Evolutionary conservation across 1,284 basidiomycete species (phyloP), one percentile per base, ranked within the genome.

Genomic region (Xerocomus nothofagi): DNA sequence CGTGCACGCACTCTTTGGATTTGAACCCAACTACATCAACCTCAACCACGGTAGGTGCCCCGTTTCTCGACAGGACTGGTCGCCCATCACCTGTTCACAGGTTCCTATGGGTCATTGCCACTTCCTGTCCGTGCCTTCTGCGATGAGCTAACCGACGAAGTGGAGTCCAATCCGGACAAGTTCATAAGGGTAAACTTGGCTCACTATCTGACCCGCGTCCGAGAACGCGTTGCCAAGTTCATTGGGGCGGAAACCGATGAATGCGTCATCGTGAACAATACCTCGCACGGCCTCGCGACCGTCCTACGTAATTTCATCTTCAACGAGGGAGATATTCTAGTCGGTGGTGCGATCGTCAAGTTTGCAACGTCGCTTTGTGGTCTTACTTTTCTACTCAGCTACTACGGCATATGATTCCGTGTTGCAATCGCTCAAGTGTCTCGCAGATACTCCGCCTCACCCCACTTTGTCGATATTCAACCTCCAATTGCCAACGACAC

Each of bases 51-150:
- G 84, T 79, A 36, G 42, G 74, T 53, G n/a, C 3, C 27, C 10
- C 3, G 4, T 31, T 7, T 3, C 40, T n/a, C 10, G 36, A 14
- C 14, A 10, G 6, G 10, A 37, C 9, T 24, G 0, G 15, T 34
- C 7, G 4, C n/a, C n/a, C 14, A 15, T 26, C 23, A 39, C 23
- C 5, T 14, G 1, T 42, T 21, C 37, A 21, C 31, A 86, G 86
- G 86, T 4, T 84, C 85, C 0, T 91, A 82, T 56, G 89, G 89
- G 4, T 79, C 87, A 2, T 66, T 79, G 0, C 86, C 89, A 0
- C 66, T 71, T 2, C 79, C 82, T 7, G 86, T 92, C 14, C 63
- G 78, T 17, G 72, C 73, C 29, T 77, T 76, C 18, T 76, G 73
- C 58, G 68, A 75, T 26, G 66, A 73, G 23, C 60, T 84, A 9